Base-by-base conservation (phyloP, 176 grass and related monocot species). In the Triticum turgidum region DNA sequence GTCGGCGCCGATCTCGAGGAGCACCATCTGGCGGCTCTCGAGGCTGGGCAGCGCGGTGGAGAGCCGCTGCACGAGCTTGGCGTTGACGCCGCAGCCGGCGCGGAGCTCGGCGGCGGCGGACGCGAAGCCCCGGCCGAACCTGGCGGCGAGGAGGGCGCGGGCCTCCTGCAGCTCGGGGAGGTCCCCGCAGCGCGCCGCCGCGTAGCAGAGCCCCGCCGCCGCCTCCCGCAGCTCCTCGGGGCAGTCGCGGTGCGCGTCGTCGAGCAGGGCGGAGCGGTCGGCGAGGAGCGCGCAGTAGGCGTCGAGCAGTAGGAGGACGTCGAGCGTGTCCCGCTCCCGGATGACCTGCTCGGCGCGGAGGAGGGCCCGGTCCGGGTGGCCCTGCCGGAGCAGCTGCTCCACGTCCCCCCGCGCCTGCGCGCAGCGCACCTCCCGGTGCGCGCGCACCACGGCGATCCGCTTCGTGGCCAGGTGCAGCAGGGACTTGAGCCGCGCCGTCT, bases 211-310 rank as follows among this genome's bases (percentile, higher is more conserved):
- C 24, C 94, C 93, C 9, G 94, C 81, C n/a, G 91, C 87, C 0
- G 94, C 90, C 86, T 99, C 97, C 51, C 90, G 86, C 58, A 99
- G 97, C 92, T 99, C 97, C 20, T 86, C 93, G 2, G 97, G 97
- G 70, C 97, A 99, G 12, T 89, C 85, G 9, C 88, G 88, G 27
- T 85, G 49, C 72, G 92, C 61, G 75, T 94, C 61, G 75, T 94
- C 93, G 24, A 96, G 58, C 25, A 98, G 86, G 11, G 83, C 74
- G 62, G 73, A 49, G 9, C 94, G 73, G 59, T 99, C 97, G 6
- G 38, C 45, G 38, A 99, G 2, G 67, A 99, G 84, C 68, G 18
- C 10, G 86, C 97, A 91, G 85, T 96, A 98, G 87, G 62, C 67
- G 34, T 94, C 90, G 45, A 96, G 84, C 76, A 92, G 84, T 21